phyloP scores from a whole-genome alignment of 2,329 filamentous ascomycete species.

The Chalaropsis ovoidea region DNA sequence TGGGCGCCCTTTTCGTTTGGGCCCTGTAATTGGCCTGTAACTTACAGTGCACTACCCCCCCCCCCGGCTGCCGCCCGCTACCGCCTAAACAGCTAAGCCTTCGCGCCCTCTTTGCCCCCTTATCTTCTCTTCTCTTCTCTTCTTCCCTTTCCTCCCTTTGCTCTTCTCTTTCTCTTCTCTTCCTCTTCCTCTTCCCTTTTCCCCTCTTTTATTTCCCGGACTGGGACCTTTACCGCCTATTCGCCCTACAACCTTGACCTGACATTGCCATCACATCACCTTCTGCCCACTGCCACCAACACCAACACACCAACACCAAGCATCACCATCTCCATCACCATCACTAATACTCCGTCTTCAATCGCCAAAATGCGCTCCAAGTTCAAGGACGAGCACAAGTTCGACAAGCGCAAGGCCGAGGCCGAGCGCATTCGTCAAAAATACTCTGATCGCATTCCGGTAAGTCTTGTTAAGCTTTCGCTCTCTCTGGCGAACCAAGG shows the following conservation, averaged over 20 bases:
- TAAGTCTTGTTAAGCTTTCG: constrained; percentile 45
- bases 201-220: background rate
- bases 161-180: constrained; percentile 3
- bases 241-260: background rate
- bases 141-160: background rate
- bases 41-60: background rate
- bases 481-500: constrained; percentile 8
- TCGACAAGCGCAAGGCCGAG: constrained; percentile 99
- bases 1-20: background rate
- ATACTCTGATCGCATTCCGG: constrained; percentile 95
- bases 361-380: constrained; percentile 78
- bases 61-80: background rate
- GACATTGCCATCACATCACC: background rate
- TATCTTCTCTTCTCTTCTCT: constrained; percentile 10
- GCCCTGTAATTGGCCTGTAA: background rate
- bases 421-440: constrained; percentile 99
- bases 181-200: constrained; percentile 1
- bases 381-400: constrained; percentile 99
- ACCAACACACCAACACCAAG: background rate
- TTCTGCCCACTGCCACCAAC: background rate
- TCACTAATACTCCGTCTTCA: background rate
- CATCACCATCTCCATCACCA: constrained; percentile 1
- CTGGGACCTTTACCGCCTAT: background rate
- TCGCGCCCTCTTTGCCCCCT: background rate
- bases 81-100: constrained; percentile 6